phyloP scores from a whole-genome alignment of 1,284 basidiomycete genomes.

The Papiliotrema fonsecae region DNA sequence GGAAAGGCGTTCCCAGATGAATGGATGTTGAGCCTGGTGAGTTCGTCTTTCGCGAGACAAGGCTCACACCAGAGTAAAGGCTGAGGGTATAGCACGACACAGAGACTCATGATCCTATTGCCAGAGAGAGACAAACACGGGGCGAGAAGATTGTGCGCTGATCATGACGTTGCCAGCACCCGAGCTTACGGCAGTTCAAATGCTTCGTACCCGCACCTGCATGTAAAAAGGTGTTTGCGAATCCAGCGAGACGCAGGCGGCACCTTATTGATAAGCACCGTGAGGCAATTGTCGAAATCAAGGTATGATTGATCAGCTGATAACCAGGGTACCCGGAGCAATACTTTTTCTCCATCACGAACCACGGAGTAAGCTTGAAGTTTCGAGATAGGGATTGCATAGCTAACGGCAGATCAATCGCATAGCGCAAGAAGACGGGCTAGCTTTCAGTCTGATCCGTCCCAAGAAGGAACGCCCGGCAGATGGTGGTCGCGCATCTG shows the following conservation, averaged over 20 bases:
- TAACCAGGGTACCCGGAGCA: slow-evolving; percentile 63
- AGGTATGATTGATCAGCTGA: slow-evolving; percentile 7
- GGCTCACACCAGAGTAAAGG: background rate
- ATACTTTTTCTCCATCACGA: slow-evolving; percentile 82
- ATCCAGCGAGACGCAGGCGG: slow-evolving; percentile 69
- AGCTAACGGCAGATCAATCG: slow-evolving; percentile 28
- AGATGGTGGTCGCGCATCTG: too few species aligned
- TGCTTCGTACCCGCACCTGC: slow-evolving; percentile 60
- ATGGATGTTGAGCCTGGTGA: slow-evolving; percentile 67
- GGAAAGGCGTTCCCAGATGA: slow-evolving; percentile 80
- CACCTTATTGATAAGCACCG: slow-evolving; percentile 76
- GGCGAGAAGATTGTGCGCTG: slow-evolving; percentile 80
- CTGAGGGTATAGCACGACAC: slow-evolving; percentile 62
- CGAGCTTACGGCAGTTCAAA: slow-evolving; percentile 58
- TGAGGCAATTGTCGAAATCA: slow-evolving; percentile 11
- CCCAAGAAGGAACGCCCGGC: slow-evolving; percentile 17
- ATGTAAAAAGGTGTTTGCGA: slow-evolving; percentile 63
- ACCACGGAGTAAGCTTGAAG: slow-evolving; percentile 61
- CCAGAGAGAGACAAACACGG: slow-evolving; percentile 64
- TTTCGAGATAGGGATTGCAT: background rate
- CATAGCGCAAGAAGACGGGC: slow-evolving; percentile 34
- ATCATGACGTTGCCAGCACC: background rate
- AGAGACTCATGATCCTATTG: slow-evolving; percentile 80
- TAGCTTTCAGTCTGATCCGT: slow-evolving; percentile 33
- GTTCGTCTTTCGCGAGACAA: too few species aligned